phyloP scores from a whole-genome alignment of 768 basidiomycete species.

The Roridomyces roridus region DNA sequence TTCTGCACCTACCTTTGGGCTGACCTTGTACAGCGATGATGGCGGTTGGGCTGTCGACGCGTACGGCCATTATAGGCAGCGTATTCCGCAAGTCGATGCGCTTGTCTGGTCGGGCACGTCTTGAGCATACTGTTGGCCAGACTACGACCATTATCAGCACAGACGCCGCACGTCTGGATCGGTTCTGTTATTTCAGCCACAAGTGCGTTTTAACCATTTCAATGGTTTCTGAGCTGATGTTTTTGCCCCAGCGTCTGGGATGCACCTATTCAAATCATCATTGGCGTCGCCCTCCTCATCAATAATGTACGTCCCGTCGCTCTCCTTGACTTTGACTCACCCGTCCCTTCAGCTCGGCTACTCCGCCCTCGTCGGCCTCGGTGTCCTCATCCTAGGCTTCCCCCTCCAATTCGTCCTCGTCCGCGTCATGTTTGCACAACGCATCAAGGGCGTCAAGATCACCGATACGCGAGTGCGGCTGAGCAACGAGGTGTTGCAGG shows the following conservation, averaged over 20 bases:
- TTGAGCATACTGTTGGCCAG: conserved; percentile 53
- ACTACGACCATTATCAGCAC: conserved; percentile 59
- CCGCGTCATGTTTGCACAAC: conserved; percentile 48
- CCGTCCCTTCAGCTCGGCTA: conserved; percentile 46
- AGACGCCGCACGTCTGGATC: conserved; percentile 51
- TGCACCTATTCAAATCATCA: conserved; percentile 47
- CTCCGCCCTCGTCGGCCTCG: conserved; percentile 61
- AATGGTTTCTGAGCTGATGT: background rate
- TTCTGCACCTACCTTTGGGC: background rate
- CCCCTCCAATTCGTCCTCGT: conserved; percentile 54
- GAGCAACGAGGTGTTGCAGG: conserved; percentile 57
- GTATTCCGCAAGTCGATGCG: conserved; percentile 61
- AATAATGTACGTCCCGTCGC: conserved; percentile 40
- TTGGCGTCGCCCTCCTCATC: conserved; percentile 57
- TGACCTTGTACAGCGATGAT: conserved; percentile 41
- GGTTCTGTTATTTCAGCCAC: conserved; percentile 36
- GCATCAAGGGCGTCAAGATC: conserved; percentile 52
- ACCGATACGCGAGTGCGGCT: conserved; percentile 61
- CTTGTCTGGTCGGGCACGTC: conserved; percentile 51
- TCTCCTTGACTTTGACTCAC: background rate
- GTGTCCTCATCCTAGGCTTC: conserved; percentile 51
- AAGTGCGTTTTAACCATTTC: conserved; percentile 26
- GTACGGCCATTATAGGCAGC: conserved; percentile 40
- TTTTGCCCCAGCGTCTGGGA: conserved; percentile 35
- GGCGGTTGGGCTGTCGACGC: conserved; percentile 53